These are phyloP conservation scores for Aspergillus brasiliensis DNA, from an alignment of 2,329 filamentous ascomycete species.

Conservation along the genomic window DNA sequence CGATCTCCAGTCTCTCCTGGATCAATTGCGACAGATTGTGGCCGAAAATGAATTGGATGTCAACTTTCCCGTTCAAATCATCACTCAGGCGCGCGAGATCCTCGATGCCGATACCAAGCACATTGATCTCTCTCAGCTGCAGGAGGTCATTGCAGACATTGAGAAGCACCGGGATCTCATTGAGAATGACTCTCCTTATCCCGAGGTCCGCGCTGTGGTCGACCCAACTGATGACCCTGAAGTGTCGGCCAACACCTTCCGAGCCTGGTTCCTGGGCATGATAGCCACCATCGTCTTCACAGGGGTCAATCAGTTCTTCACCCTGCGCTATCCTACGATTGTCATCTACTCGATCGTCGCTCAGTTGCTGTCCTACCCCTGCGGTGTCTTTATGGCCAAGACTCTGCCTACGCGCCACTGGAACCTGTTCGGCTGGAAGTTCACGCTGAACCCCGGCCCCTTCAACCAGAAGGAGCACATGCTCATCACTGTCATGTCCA, in stretches of 20 bases:
- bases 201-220: slow-evolving; percentile 23
- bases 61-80: slow-evolving; percentile 5
- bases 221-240: slow-evolving; percentile 19
- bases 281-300: slow-evolving; percentile 22
- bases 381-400: slow-evolving; percentile 8
- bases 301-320: slow-evolving; percentile 22
- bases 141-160: background rate
- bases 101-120: slow-evolving; percentile 8
- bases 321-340: slow-evolving; percentile 15
- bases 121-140: slow-evolving; percentile 3
- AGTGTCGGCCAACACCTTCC: slow-evolving; percentile 24
- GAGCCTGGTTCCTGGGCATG: slow-evolving; percentile 48
- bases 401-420: slow-evolving; percentile 6
- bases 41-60: background rate
- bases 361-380: slow-evolving; percentile 9
- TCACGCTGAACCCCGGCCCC: slow-evolving; percentile 12
- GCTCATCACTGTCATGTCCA: slow-evolving; percentile 11
- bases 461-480: slow-evolving; percentile 17
- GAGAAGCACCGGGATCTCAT: slow-evolving; percentile 1
- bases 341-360: background rate
- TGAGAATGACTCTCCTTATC: slow-evolving; percentile 15
- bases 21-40: background rate
- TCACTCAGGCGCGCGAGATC: slow-evolving; percentile 5
- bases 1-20: background rate
- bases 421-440: slow-evolving; percentile 5